A percentile compares a stretch with the other conserved stretches of the same genome.
These are phyloP conservation scores for Musa acuminata DNA, from an alignment of 176 grass and related monocot species.

Conservation along the genomic window DNA sequence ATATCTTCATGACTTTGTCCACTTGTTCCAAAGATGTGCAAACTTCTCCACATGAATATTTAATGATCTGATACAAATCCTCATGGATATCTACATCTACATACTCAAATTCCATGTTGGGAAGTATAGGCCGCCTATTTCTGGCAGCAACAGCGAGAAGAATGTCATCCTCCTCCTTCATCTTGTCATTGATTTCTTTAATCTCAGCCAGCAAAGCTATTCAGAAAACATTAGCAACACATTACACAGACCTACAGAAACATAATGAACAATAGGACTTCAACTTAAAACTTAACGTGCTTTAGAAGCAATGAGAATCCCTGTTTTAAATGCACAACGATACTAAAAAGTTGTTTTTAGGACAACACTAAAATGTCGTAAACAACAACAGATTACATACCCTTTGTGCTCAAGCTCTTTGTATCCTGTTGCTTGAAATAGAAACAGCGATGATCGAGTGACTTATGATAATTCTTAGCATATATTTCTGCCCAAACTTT, in stretches of 20 bases:
- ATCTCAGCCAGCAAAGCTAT: constrained; percentile 56
- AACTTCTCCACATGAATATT: constrained; percentile 64
- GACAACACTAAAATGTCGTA: not conserved
- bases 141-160: constrained; percentile 51
- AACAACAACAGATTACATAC: constrained; percentile 21
- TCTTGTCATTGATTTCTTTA: constrained; percentile 67
- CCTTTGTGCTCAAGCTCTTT: constrained; percentile 69
- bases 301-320: not conserved
- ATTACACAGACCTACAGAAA: not conserved
- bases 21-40: constrained; percentile 43
- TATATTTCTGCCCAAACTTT: constrained; percentile 82
- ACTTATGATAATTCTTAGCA: constrained; percentile 78
- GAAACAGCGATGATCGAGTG: constrained; percentile 76
- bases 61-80: constrained; percentile 61
- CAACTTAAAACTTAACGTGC: not conserved
- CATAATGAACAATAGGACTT: not conserved
- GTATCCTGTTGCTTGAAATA: constrained; percentile 76
- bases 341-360: not conserved
- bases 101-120: constrained; percentile 66
- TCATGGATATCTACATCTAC: constrained; percentile 47
- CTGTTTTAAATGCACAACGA: not conserved
- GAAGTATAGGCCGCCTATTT: constrained; percentile 37
- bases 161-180: constrained; percentile 42
- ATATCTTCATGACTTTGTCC: constrained; percentile 49
- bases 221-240: not conserved